Percentiles rank a stretch among this genome's conserved stretches.
These are phyloP conservation scores for Suillus fuscotomentosus DNA, from an alignment of 768 basidiomycete genomes.

Conservation along the genomic window DNA sequence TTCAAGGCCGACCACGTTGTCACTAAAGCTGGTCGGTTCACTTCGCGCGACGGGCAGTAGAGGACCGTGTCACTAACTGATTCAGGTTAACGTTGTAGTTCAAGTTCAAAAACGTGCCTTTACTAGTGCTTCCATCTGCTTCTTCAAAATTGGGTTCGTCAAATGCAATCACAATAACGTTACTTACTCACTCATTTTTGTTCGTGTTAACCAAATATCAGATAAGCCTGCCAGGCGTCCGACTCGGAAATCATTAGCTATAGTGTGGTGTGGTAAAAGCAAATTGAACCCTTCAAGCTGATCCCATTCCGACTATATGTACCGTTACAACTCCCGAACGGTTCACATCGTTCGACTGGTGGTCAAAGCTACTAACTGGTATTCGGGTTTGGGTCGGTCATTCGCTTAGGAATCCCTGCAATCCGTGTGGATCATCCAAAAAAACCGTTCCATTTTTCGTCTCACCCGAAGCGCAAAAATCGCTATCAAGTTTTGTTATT, in stretches of 20 bases:
- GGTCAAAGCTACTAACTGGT: neutral
- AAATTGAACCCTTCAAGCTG: neutral
- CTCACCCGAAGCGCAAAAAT: too few relatives aligned
- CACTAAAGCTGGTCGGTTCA: neutral
- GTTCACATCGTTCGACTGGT: conserved; percentile 15
- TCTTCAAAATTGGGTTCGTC: neutral
- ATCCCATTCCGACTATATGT: neutral
- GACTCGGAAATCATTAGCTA: neutral
- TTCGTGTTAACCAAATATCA: conserved; percentile 13
- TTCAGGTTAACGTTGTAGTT: neutral
- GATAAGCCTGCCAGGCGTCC: neutral
- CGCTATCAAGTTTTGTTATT: too few relatives aligned
- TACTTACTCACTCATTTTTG: neutral
- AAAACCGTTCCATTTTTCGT: too few relatives aligned
- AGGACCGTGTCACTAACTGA: too few relatives aligned
- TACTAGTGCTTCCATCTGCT: too few relatives aligned
- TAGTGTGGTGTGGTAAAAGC: neutral
- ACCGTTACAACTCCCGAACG: neutral
- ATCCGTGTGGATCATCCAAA: too few relatives aligned
- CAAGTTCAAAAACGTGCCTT: neutral
- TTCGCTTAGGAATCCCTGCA: too few relatives aligned
- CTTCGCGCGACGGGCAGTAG: neutral
- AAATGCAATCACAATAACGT: conserved; percentile 20
- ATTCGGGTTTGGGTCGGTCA: neutral
- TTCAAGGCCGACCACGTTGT: neutral